Percentiles rank a stretch among this genome's conserved stretches.
These are phyloP conservation scores for Podospora pseudocomata DNA, from an alignment of 495 filamentous ascomycete genomes.

Conservation along the genomic window DNA sequence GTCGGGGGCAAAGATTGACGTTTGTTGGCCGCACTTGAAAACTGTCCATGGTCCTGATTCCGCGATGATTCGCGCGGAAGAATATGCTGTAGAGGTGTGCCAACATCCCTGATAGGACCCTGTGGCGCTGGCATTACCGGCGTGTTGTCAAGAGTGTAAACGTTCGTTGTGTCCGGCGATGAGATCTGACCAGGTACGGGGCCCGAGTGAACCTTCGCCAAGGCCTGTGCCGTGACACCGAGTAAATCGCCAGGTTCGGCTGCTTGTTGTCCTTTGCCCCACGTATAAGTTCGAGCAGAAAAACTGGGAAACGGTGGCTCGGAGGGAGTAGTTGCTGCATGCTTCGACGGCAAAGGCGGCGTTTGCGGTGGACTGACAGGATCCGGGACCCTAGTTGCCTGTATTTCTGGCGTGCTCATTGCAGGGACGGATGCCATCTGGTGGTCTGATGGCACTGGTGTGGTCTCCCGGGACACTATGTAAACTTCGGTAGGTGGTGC, in stretches of 20 bases:
- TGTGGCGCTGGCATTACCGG: not conserved
- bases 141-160: not conserved
- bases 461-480: not conserved
- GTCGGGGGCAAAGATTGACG: not conserved
- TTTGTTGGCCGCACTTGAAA: not conserved
- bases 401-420: not conserved
- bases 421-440: not conserved
- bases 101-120: not conserved
- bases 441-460: not conserved
- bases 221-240: not conserved
- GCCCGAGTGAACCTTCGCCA: not conserved
- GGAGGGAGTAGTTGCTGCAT: not conserved
- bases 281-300: not conserved
- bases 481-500: constrained; percentile 4
- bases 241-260: not conserved
- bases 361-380: not conserved
- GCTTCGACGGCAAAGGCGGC: not conserved
- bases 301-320: not conserved
- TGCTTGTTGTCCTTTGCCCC: not conserved
- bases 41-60: not conserved
- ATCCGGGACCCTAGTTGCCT: not conserved
- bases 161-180: not conserved
- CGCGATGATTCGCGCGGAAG: not conserved
- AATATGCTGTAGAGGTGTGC: not conserved
- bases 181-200: not conserved